phyloP scores from a whole-genome alignment of 2,329 filamentous ascomycete genomes.

The Fusarium sp. region DNA sequence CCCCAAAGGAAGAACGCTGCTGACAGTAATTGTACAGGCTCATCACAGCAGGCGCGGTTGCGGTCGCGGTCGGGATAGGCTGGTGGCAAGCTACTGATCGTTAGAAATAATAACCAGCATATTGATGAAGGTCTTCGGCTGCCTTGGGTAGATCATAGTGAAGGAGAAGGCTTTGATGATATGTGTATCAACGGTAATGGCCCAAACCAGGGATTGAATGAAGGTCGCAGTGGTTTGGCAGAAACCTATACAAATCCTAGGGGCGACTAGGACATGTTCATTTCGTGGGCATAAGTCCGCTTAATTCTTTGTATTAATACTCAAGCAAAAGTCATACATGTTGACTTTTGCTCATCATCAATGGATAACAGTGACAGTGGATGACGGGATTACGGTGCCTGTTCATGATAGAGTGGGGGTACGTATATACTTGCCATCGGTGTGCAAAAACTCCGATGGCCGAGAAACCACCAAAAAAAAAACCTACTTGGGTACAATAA shows the following conservation, averaged over 20 bases:
- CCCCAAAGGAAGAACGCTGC: not conserved
- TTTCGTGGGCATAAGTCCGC: conserved; percentile 11
- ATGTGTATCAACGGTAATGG: conserved; percentile 12
- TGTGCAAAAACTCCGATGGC: conserved; percentile 36
- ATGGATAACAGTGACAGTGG: not conserved
- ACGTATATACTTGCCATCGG: conserved; percentile 19
- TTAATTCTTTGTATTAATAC: not conserved
- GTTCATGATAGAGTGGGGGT: not conserved
- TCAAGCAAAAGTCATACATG: not conserved
- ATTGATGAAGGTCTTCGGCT: not conserved
- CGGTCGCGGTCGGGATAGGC: conserved; percentile 40
- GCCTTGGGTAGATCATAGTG: conserved; percentile 21
- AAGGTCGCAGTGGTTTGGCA: conserved; percentile 7
- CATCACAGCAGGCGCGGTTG: conserved; percentile 40
- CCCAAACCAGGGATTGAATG: conserved; percentile 3
- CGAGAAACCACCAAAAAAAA: conserved; percentile 31
- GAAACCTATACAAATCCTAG: conserved; percentile 27
- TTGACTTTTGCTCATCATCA: not conserved
- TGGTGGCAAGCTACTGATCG: conserved; percentile 40
- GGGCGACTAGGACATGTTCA: conserved; percentile 19
- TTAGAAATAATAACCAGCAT: conserved; percentile 7
- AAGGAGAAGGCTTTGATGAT: conserved; percentile 1
- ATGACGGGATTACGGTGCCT: not conserved
- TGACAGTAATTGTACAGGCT: conserved; percentile 33
- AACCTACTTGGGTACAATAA: not conserved